Evolutionary conservation across 2,329 filamentous ascomycete genomes (phyloP).

Genomic region (Cladosporium cucumerinum): DNA sequence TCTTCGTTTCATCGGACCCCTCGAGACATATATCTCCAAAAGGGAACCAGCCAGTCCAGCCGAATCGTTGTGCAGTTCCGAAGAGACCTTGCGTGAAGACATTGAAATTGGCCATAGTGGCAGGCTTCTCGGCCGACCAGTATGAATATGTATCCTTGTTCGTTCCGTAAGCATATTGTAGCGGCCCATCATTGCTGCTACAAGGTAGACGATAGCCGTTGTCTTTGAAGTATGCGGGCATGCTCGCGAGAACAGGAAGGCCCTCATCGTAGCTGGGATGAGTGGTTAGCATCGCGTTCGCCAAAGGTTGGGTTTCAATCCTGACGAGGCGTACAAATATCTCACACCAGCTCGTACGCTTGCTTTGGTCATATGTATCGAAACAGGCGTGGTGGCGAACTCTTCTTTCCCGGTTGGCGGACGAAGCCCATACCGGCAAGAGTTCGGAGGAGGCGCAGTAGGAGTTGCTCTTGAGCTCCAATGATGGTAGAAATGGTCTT

Average conservation of each 20-base stretch:
- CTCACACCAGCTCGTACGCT: neutral
- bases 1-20: slow-evolving; percentile 19
- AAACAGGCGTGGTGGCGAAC: neutral
- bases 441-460: neutral
- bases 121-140: slow-evolving; percentile 9
- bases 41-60: slow-evolving; percentile 14
- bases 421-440: neutral
- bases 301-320: neutral
- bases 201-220: slow-evolving; percentile 12
- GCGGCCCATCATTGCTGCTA: slow-evolving; percentile 11
- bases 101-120: slow-evolving; percentile 15
- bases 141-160: slow-evolving; percentile 5
- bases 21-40: slow-evolving; percentile 6
- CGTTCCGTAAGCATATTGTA: slow-evolving; percentile 12
- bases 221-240: slow-evolving; percentile 14
- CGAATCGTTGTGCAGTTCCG: slow-evolving; percentile 12
- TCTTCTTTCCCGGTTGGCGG: neutral
- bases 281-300: neutral
- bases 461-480: neutral
- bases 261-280: neutral
- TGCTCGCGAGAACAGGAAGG: neutral
- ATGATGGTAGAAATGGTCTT: neutral
- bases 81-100: slow-evolving; percentile 15
- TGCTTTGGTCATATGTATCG: neutral
- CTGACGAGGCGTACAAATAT: neutral